A percentile compares a stretch with the other conserved stretches of the same genome.
Conservation (phyloP, 306 rosid species). For the Sindora glabra region DNA sequence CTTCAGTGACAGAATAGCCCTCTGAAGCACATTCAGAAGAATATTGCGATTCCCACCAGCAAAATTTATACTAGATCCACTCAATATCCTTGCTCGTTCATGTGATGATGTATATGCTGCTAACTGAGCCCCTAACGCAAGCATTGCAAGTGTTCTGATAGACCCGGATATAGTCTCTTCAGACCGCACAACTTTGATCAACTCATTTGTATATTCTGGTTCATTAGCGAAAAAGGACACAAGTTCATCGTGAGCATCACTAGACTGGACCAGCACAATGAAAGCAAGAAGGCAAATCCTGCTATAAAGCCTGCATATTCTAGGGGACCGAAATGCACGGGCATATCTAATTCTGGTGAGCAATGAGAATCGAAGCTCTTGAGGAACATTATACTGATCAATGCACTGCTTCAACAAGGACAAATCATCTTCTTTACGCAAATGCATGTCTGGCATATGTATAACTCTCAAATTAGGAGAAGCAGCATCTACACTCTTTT, state of each 20-base stretch:
- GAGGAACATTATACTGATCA: constrained; percentile 64
- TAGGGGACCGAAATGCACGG: constrained; percentile 73
- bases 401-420: constrained; percentile 68
- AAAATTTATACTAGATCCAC: constrained; percentile 84
- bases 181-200: constrained; percentile 84
- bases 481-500: constrained; percentile 29
- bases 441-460: constrained; percentile 72
- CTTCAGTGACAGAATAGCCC: constrained; percentile 76
- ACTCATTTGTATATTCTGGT: constrained; percentile 90
- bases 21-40: constrained; percentile 90
- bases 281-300: constrained; percentile 92
- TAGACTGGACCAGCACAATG: constrained; percentile 81
- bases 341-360: constrained; percentile 92
- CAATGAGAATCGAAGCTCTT: constrained; percentile 71
- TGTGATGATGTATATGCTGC: constrained; percentile 94
- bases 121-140: constrained; percentile 96
- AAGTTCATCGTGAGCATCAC: constrained; percentile 91
- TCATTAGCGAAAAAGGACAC: constrained; percentile 90
- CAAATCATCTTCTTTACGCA: constrained; percentile 70
- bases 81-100: constrained; percentile 83
- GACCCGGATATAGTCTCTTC: constrained; percentile 80
- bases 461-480: constrained; percentile 57
- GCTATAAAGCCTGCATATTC: constrained; percentile 76
- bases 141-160: constrained; percentile 90
- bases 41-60: constrained; percentile 95